phyloP scores from a whole-genome alignment of 1,284 basidiomycete genomes.

The Puccinia hordei region DNA sequence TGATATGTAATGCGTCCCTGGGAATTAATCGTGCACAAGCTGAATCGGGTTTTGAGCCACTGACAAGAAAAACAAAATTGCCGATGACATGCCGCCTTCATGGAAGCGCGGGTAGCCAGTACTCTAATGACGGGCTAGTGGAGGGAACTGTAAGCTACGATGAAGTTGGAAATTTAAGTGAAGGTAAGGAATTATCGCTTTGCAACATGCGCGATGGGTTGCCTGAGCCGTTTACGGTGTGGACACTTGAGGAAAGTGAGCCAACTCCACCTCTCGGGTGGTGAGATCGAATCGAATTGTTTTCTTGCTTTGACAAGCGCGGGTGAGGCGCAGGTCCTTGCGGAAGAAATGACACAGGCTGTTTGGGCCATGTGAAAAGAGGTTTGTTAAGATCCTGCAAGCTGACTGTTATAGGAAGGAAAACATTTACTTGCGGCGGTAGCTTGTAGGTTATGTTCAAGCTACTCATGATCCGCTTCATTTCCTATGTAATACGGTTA shows the following conservation, averaged over 20 bases:
- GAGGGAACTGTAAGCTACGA: background rate
- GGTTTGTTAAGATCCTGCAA: background rate
- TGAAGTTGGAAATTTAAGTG: background rate
- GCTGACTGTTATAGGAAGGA: background rate
- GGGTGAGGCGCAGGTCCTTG: background rate
- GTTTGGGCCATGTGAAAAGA: background rate
- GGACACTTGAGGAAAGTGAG: background rate
- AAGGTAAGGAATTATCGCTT: background rate
- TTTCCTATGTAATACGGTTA: constrained; percentile 66
- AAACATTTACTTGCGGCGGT: constrained; percentile 65
- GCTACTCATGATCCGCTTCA: constrained; percentile 72
- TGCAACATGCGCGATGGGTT: background rate
- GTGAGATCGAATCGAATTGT: background rate
- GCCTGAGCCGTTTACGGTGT: background rate
- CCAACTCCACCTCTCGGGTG: background rate
- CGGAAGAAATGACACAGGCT: constrained; percentile 10
- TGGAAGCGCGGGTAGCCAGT: background rate
- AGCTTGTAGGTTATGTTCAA: constrained; percentile 71
- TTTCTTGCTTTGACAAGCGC: background rate
- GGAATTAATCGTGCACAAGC: too few relatives aligned
- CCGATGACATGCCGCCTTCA: too few relatives aligned
- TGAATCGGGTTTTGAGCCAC: too few relatives aligned
- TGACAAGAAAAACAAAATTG: too few relatives aligned
- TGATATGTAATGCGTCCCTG: too few relatives aligned
- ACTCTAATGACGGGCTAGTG: background rate